These are phyloP conservation scores for Lactarius psammicola DNA, from an alignment of 768 basidiomycete species.

Conservation along the genomic window DNA sequence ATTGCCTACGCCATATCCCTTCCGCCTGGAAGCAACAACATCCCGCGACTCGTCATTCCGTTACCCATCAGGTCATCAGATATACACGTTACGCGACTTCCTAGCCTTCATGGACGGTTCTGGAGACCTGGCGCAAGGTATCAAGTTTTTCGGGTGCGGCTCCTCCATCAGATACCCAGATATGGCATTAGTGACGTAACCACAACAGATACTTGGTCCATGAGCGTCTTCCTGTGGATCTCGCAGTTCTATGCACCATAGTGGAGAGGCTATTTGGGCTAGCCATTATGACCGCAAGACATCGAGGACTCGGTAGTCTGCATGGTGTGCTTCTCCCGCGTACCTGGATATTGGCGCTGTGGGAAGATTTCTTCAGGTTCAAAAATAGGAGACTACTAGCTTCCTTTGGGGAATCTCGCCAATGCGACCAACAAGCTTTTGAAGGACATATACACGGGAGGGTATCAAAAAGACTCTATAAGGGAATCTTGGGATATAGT, in stretches of 20 bases:
- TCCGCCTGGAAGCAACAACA: neutral
- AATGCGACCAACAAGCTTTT: slow-evolving; percentile 1
- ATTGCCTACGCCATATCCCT: slow-evolving; percentile 7
- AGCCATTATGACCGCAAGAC: slow-evolving; percentile 39
- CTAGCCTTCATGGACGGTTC: slow-evolving; percentile 22
- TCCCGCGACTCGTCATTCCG: slow-evolving; percentile 6
- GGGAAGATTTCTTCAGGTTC: slow-evolving; percentile 22
- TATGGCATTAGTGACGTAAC: neutral
- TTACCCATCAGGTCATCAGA: neutral
- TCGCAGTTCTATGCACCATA: slow-evolving; percentile 50
- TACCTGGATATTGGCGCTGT: slow-evolving; percentile 45
- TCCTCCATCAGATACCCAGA: neutral
- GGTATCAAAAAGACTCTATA: slow-evolving; percentile 8
- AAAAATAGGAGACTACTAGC: neutral
- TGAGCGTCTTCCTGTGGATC: slow-evolving; percentile 41
- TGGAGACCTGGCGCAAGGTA: slow-evolving; percentile 41
- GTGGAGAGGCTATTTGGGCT: slow-evolving; percentile 49
- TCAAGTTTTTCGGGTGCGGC: slow-evolving; percentile 38
- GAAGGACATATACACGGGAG: slow-evolving; percentile 17
- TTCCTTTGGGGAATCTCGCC: slow-evolving; percentile 2
- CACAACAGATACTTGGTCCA: slow-evolving; percentile 46
- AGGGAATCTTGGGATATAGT: slow-evolving; percentile 3
- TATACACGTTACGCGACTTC: slow-evolving; percentile 7
- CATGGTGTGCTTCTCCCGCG: slow-evolving; percentile 54
- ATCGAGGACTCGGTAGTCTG: slow-evolving; percentile 32